Base-by-base conservation (phyloP, 139 green algal genomes). In the Coccomyxa sp. region DNA sequence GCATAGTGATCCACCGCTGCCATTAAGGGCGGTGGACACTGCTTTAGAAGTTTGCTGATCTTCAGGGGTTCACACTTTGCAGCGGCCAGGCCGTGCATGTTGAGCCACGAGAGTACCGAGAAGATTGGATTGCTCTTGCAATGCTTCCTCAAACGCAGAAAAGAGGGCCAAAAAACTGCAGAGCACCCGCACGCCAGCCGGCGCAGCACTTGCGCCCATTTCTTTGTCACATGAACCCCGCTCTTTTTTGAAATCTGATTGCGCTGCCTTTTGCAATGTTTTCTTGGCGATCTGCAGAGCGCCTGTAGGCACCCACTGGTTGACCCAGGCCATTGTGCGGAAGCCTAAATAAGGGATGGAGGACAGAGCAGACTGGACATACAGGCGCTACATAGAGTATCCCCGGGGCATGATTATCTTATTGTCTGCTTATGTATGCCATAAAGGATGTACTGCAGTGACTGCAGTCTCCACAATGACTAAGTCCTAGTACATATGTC, bases 221-320 rank as follows among this genome's bases (percentile, higher is more conserved):
- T 1, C 60, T n/a, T n/a, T n/a, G n/a, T 51, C 38, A 51, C 38
- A 51, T 51, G 21, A 3, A 71, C 63, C 9, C 63, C 63, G 63
- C 63, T 71, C 4, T 71, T 71, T 9, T 21, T 11, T 25, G 14
- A 21, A 28, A 71, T 28, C 21, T 71, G 63, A 71, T 71, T 71
- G 63, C 63, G 63, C 63, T 71, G 63, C 63, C 63, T 25, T 71
- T 15, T 71, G 63, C 63, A 71, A 21, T 71, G 63, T 71, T 71
- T 1, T 71, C 63, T 71, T 71, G 63, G 63, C 63, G 63, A 71
- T 71, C 63, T 25, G 63, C 63, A 71, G 63, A 71, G 63, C 63
- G 63, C 63, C 63, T 71, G 63, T 71, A 71, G 63, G 63, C 63
- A 71, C 63, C 63, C 63, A 71, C 63, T 71, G 63, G 63, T 71